phyloP scores from a whole-genome alignment of 2,329 filamentous ascomycete genomes.

The Phyllosticta citribraziliensis region DNA sequence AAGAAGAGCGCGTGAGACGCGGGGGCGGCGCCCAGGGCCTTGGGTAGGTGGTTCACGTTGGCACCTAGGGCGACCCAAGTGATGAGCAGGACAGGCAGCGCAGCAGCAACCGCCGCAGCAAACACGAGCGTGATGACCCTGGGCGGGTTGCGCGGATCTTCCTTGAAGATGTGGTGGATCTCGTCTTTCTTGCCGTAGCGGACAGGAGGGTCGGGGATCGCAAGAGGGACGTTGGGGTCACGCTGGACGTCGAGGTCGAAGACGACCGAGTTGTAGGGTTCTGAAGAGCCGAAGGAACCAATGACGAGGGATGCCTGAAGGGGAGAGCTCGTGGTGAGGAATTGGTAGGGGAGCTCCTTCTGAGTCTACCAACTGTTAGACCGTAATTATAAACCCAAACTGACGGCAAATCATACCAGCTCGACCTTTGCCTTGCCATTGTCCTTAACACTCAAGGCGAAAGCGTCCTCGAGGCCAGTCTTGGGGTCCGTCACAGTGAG shows the following conservation, averaged over 20 bases:
- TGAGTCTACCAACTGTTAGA: conserved; percentile 51
- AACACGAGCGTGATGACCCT: conserved; percentile 73
- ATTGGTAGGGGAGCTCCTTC: conserved; percentile 78
- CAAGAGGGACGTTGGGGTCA: conserved; percentile 51
- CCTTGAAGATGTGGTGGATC: conserved; percentile 84
- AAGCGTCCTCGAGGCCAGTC: conserved; percentile 76
- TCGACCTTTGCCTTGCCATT: conserved; percentile 78
- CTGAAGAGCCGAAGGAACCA: conserved; percentile 71
- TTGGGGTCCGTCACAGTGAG: conserved; percentile 66
- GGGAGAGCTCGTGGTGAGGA: conserved; percentile 57
- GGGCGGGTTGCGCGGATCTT: conserved; percentile 70
- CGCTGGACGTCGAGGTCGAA: conserved; percentile 63
- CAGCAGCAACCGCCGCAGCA: conserved; percentile 58
- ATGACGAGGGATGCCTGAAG: conserved; percentile 75
- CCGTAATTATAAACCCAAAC: conserved; percentile 7
- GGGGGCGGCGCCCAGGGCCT: conserved; percentile 67
- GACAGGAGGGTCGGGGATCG: conserved; percentile 55
- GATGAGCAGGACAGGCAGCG: conserved; percentile 63
- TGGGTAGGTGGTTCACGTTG: conserved; percentile 67
- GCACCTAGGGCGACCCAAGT: conserved; percentile 71
- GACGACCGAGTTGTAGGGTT: conserved; percentile 55
- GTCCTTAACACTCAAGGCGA: conserved; percentile 74
- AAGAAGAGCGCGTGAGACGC: conserved; percentile 78
- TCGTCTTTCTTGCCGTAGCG: conserved; percentile 77
- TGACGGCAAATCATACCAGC: conserved; percentile 51